These are phyloP conservation scores for Candida fluviatilis DNA, from an alignment of 805 yeast species.

Conservation along the genomic window DNA sequence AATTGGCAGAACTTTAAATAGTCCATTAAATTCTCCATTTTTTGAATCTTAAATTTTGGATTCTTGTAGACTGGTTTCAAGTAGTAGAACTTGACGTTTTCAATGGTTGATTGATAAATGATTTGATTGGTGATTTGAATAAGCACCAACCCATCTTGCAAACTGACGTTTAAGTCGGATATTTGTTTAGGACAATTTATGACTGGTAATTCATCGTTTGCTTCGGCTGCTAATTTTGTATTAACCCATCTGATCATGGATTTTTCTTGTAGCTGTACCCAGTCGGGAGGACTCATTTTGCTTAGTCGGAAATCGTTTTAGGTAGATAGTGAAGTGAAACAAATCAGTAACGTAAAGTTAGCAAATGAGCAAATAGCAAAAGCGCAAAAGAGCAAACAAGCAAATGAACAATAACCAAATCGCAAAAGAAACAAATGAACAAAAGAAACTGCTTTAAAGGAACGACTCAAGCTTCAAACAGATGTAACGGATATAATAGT, in stretches of 20 bases:
- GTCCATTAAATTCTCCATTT: slow-evolving; percentile 43
- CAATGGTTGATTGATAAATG: slow-evolving; percentile 14
- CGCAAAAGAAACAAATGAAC: too few species aligned
- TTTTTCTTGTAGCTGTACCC: slow-evolving; percentile 44
- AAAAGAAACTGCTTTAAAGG: too few species aligned
- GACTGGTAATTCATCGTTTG: slow-evolving; percentile 5
- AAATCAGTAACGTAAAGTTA: too few species aligned
- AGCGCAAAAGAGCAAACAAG: too few species aligned
- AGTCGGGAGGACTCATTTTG: slow-evolving; percentile 10
- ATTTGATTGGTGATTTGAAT: slow-evolving; percentile 34
- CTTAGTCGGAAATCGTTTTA: too few species aligned
- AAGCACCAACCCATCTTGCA: slow-evolving; percentile 39
- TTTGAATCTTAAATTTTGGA: slow-evolving; percentile 42
- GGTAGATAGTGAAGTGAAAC: too few species aligned
- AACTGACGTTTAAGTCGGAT: slow-evolving; percentile 24
- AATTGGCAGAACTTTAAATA: slow-evolving; percentile 38
- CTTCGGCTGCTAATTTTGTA: slow-evolving; percentile 24
- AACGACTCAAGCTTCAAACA: too few species aligned
- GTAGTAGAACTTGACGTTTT: slow-evolving; percentile 16
- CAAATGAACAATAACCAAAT: background rate
- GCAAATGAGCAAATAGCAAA: too few species aligned
- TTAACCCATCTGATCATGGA: slow-evolving; percentile 51
- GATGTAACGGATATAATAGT: too few species aligned
- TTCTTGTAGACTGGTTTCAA: slow-evolving; percentile 28
- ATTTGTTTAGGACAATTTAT: slow-evolving; percentile 3